Base-by-base conservation (phyloP, 768 basidiomycete species). In the Termitomyces sp. region DNA sequence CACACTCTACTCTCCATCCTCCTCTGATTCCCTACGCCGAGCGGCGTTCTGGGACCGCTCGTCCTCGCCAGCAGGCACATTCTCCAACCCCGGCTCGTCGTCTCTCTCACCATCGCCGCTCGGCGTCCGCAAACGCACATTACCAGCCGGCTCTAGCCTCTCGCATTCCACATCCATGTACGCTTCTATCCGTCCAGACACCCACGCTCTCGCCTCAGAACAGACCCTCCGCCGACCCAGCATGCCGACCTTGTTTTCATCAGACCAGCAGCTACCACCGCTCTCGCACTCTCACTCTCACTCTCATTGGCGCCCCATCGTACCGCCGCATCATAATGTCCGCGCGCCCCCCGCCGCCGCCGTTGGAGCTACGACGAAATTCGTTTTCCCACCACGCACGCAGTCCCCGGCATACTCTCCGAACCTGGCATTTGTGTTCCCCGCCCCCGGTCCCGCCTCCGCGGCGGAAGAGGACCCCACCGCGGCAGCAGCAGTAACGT, bases 1-100 rank as follows among this genome's bases (percentile, higher is more conserved):
- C 12, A 57, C 68, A 7, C 71, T 71, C 0, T 68, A 68, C 9
- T 73, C 73, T 14, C 69, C 68, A 0, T 73, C 72, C 6, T 74
- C 74, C 3, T 69, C 67, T 13, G 72, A 72, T 56, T 72, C 71
- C 12, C 48, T 74, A 12, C 62, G 50, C 37, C 59, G 63, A 8
- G 47, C 56, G 9, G 49, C 65, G 46, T 68, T 72, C 44, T 71
- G 4, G 4, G 5, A 69, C 34, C 61, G 59, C 12, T 62, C 65
- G 10, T 66, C 68, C 5, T 65, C 68, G 12, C 59, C 68, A 4
- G 55, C 68, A 39, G 60, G 57, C 16, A 58, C 63, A n/a, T 61
- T 67, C 0, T 32, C 58, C 18, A 61, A 61, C 49, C 46, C 60
- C 44, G 61, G 59, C 3, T 36, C 61, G 5, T 36, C 61, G 5